A percentile compares a stretch with the other conserved stretches of the same genome.
Evolutionary conservation across 371 early-diverging fungal genomes (phyloP).

Genomic region (Syncephalastrum monosporum): DNA sequence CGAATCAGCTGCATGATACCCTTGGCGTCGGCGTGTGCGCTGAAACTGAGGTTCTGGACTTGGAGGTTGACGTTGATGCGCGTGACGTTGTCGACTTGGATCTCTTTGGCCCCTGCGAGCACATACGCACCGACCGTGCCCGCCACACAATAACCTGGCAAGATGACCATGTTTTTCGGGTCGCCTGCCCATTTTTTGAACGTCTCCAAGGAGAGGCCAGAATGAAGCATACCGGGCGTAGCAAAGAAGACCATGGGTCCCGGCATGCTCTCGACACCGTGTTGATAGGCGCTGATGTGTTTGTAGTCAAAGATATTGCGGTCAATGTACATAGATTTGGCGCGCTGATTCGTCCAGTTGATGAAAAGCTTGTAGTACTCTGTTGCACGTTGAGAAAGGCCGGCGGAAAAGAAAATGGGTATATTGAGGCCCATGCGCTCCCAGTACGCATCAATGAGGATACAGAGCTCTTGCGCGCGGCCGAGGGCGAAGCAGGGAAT

Average conservation of each 20-base stretch:
- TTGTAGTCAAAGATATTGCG: conserved; percentile 95
- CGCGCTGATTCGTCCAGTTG: conserved; percentile 95
- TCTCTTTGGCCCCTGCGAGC: conserved; percentile 81
- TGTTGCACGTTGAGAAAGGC: conserved; percentile 93
- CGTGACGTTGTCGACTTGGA: conserved; percentile 78
- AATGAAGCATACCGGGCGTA: conserved; percentile 93
- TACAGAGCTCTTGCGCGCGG: conserved; percentile 95
- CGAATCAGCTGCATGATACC: conserved; percentile 97
- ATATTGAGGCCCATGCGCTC: conserved; percentile 86
- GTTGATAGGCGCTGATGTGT: conserved; percentile 69
- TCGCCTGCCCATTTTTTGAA: conserved; percentile 91
- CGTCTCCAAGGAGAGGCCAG: conserved; percentile 80
- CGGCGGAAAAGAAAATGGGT: conserved; percentile 93
- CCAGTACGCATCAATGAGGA: conserved; percentile 94
- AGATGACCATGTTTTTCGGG: conserved; percentile 89
- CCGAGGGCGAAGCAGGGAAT: conserved; percentile 97
- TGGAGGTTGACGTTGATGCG: conserved; percentile 85
- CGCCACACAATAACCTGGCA: conserved; percentile 93
- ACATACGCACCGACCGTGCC: conserved; percentile 97
- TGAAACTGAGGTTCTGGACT: conserved; percentile 96
- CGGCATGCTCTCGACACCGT: conserved; percentile 46
- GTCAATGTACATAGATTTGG: conserved; percentile 81
- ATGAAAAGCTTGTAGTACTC: conserved; percentile 92
- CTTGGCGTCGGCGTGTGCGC: conserved; percentile 98
- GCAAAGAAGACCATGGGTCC: conserved; percentile 96